Base-by-base conservation (phyloP, 805 yeast species). In the Ogataea ganodermae region DNA sequence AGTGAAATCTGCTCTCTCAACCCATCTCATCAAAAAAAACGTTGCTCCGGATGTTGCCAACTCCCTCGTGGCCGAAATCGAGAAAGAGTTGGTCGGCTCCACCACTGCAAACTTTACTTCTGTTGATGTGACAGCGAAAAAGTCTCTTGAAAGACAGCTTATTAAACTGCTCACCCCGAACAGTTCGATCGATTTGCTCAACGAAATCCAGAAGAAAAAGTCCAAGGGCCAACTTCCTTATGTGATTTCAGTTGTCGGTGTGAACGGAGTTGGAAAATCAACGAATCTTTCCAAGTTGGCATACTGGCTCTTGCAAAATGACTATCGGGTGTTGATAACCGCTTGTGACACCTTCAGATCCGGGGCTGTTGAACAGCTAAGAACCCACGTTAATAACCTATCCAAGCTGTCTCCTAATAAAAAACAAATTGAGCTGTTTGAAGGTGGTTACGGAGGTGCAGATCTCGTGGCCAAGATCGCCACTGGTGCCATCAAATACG, bases 341-440 rank as follows among this genome's bases (percentile, higher is more conserved):
- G 99, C 99, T 0, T 92, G 98, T 70, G 99, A 92, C 70, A 94
- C 99, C 0, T 92, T 92, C 71, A 79, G 99, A 68, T 89, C 97
- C 0, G 99, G 99, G 44, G 99, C 99, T 0, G 97, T 92, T n/a
- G 98, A 92, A 66, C 99, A 92, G 69, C 74, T 92, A 51, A 82
- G 94, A 56, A 96, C 91, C 1, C 99, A 92, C 69, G 98, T 92
- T 2, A 83, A 84, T 51, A 88, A 94, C 60, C 72, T 92, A 52
- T 79, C 83, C 44, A 81, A 81, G 52, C 72, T 91, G 35, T 83
- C 89, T 26, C 78, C 75, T 39, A 54, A 56, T 14, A 39, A 50
- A 27, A 57, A 63, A 26, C 62, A 70, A 57, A 84, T 89, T 42
- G 96, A 90, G 63, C 70, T 92, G 27, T 92, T 86, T 64, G 96